phyloP scores from a whole-genome alignment of 345 rosid genomes.

The Acer negundo region DNA sequence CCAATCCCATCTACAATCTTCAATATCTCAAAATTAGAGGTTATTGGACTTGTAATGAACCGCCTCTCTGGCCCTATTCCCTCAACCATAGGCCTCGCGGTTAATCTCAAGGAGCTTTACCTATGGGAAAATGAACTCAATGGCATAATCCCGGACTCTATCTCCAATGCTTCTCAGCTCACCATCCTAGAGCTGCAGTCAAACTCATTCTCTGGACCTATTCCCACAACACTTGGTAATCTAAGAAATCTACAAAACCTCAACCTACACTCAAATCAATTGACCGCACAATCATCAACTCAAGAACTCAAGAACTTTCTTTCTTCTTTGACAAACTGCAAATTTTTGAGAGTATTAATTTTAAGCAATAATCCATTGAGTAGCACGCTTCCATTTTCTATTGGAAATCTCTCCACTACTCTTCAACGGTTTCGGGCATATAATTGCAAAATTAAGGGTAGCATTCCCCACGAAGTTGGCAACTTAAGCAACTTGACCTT shows the following conservation, averaged over 20 bases:
- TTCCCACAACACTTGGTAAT: neutral
- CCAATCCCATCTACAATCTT: too few species aligned
- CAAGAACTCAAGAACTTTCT: neutral
- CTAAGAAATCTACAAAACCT: neutral
- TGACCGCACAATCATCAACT: neutral
- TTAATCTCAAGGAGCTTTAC: neutral
- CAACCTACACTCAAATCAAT: neutral
- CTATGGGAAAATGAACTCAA: neutral
- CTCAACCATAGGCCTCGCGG: neutral
- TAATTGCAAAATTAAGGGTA: too few species aligned
- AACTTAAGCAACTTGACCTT: too few species aligned
- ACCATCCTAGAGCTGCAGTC: neutral
- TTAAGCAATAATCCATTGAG: neutral
- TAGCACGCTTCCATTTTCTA: neutral
- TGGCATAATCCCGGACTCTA: neutral
- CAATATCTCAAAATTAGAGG: neutral
- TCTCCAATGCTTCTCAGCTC: constrained; percentile 7
- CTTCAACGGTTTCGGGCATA: neutral
- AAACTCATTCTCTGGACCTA: constrained; percentile 4
- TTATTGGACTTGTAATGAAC: neutral
- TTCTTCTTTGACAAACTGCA: constrained; percentile 3
- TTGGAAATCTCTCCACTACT: constrained; percentile 4
- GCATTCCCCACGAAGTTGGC: too few species aligned
- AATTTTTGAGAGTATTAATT: neutral
- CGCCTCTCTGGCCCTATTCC: neutral